Conservation (phyloP, 1,284 basidiomycete species). For the Polyporus tsugae region DNA sequence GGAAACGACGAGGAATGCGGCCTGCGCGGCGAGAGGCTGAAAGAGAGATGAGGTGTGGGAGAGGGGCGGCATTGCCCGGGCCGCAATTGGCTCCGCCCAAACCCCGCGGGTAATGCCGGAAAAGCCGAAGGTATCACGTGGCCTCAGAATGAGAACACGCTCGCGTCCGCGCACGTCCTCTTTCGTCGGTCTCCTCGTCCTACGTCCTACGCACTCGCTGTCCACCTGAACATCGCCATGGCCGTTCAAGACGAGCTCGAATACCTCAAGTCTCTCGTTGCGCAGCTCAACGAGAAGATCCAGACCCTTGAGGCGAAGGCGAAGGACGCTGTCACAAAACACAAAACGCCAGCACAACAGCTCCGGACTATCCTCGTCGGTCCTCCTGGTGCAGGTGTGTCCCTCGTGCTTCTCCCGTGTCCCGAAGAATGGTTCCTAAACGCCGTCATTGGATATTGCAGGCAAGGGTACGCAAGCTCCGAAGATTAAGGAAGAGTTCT, state of each 20-base stretch:
- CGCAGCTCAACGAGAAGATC: constrained; percentile 86
- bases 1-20: not conserved
- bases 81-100: constrained; percentile 23
- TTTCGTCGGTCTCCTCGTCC: constrained; percentile 23
- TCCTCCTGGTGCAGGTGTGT: constrained; percentile 94
- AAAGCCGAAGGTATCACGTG: constrained; percentile 16
- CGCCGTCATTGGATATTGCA: constrained; percentile 41
- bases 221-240: constrained; percentile 49
- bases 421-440: constrained; percentile 1
- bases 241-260: constrained; percentile 78
- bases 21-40: not conserved
- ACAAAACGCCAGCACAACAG: constrained; percentile 79
- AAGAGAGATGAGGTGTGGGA: not conserved
- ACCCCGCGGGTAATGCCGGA: constrained; percentile 26
- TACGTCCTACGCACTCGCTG: constrained; percentile 13
- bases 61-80: not conserved
- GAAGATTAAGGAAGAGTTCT: constrained; percentile 91
- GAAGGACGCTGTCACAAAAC: constrained; percentile 49
- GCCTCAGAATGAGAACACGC: constrained; percentile 3
- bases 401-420: not conserved
- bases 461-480: constrained; percentile 99
- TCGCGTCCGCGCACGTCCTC: constrained; percentile 20
- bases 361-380: constrained; percentile 93
- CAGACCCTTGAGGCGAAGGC: constrained; percentile 71
- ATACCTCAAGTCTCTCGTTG: constrained; percentile 89